Conservation (phyloP, 164 flowering plant species). For the Malania oleifera region DNA sequence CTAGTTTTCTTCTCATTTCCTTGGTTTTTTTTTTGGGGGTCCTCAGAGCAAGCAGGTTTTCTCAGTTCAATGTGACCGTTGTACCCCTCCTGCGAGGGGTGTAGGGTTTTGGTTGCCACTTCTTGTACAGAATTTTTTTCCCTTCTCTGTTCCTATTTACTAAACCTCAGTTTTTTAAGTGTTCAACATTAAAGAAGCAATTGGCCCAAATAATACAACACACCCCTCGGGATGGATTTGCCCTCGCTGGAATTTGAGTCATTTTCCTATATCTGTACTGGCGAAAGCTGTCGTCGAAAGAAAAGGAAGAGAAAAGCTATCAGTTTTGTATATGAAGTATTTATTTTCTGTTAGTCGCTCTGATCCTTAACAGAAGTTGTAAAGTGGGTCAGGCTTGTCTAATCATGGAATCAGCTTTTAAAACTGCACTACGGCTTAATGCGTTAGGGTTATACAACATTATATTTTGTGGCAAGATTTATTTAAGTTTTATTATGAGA, state of each 20-base stretch:
- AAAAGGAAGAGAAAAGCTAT: neutral
- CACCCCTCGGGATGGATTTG: slow-evolving; percentile 14
- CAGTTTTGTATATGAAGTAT: too few species aligned
- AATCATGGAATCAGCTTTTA: too few species aligned
- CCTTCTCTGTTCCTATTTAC: slow-evolving; percentile 7
- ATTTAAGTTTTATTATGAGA: too few species aligned
- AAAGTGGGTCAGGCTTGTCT: too few species aligned
- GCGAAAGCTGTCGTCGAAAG: neutral
- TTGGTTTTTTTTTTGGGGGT: neutral
- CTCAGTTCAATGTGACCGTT: slow-evolving; percentile 21
- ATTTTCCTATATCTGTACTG: slow-evolving; percentile 6
- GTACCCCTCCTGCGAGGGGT: slow-evolving; percentile 25
- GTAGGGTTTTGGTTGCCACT: slow-evolving; percentile 43
- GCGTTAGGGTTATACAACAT: too few species aligned
- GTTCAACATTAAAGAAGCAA: slow-evolving; percentile 29
- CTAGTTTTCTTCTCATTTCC: slow-evolving; percentile 8
- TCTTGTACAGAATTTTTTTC: slow-evolving; percentile 47
- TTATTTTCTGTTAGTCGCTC: too few species aligned
- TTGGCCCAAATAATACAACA: slow-evolving; percentile 38
- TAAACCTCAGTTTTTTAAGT: slow-evolving; percentile 18
- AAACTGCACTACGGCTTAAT: too few species aligned
- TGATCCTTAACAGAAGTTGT: too few species aligned
- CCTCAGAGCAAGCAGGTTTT: slow-evolving; percentile 17
- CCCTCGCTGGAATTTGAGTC: slow-evolving; percentile 9
- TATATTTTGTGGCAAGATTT: too few species aligned